Conservation (phyloP, 75 land plant genomes). For the Chamaecyparis obtusa region DNA sequence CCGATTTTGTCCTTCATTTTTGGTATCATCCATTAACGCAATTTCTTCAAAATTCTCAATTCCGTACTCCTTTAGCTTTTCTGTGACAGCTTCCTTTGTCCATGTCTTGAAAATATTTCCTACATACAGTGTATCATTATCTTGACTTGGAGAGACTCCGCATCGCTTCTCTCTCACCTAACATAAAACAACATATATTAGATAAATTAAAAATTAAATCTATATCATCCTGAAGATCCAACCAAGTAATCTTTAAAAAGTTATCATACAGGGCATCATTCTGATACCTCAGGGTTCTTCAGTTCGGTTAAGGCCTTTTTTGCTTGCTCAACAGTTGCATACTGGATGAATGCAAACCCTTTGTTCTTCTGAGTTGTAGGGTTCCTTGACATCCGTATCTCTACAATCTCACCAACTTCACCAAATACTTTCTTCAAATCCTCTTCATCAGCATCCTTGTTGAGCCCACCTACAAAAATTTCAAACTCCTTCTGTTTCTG, state of each 20-base stretch:
- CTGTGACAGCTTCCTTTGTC: conserved; percentile 40
- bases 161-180: conserved; percentile 37
- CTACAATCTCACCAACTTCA: conserved; percentile 49
- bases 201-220: not conserved
- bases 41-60: conserved; percentile 35
- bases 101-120: conserved; percentile 47
- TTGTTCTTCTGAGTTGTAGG: conserved; percentile 55
- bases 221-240: not conserved
- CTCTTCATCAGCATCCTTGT: conserved; percentile 57
- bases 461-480: conserved; percentile 68
- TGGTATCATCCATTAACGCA: conserved; percentile 20
- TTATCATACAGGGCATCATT: not conserved
- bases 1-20: conserved; percentile 29
- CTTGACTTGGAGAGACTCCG: conserved; percentile 36
- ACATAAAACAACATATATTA: not conserved
- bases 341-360: conserved; percentile 67
- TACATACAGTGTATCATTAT: conserved; percentile 37
- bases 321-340: conserved; percentile 58
- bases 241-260: not conserved
- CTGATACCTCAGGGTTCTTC: conserved; percentile 11
- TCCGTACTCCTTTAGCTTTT: conserved; percentile 23
- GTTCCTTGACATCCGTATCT: conserved; percentile 48
- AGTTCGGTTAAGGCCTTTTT: conserved; percentile 48
- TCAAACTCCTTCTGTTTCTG: conserved; percentile 52
- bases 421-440: conserved; percentile 58